Conservation (phyloP, 1,284 basidiomycete species). For the Cryptococcus deneoformans region DNA sequence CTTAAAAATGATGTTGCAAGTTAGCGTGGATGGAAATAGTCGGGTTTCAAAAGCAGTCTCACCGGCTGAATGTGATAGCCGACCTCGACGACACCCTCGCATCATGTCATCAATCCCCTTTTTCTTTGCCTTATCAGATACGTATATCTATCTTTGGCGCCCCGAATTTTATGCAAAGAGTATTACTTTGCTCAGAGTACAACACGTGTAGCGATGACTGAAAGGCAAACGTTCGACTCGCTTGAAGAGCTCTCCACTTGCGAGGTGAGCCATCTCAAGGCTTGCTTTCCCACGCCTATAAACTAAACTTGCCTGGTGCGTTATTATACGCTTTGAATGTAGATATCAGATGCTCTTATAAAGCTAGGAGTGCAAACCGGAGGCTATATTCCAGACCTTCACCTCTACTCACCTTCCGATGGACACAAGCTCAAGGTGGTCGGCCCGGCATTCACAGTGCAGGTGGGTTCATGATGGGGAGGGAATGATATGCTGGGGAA, state of each 20-base stretch:
- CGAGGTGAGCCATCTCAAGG: constrained; percentile 19
- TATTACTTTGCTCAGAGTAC: background rate
- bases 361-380: constrained; percentile 75
- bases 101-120: background rate
- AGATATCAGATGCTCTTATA: constrained; percentile 87
- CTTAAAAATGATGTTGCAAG: too few relatives aligned
- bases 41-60: background rate
- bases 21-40: background rate
- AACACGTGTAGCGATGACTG: background rate
- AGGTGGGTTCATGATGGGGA: constrained; percentile 43
- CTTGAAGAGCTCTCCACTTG: constrained; percentile 24
- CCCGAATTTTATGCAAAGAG: background rate
- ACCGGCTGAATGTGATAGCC: background rate
- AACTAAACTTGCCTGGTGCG: background rate
- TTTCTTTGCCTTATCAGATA: background rate
- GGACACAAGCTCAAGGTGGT: constrained; percentile 55
- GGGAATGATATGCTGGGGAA: background rate
- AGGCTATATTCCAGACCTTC: constrained; percentile 78
- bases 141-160: too few relatives aligned
- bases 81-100: background rate
- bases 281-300: background rate
- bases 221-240: background rate
- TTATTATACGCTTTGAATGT: background rate
- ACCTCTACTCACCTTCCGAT: constrained; percentile 56
- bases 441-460: constrained; percentile 86